phyloP scores from a whole-genome alignment of 768 basidiomycete species.

The Mycena rosella region DNA sequence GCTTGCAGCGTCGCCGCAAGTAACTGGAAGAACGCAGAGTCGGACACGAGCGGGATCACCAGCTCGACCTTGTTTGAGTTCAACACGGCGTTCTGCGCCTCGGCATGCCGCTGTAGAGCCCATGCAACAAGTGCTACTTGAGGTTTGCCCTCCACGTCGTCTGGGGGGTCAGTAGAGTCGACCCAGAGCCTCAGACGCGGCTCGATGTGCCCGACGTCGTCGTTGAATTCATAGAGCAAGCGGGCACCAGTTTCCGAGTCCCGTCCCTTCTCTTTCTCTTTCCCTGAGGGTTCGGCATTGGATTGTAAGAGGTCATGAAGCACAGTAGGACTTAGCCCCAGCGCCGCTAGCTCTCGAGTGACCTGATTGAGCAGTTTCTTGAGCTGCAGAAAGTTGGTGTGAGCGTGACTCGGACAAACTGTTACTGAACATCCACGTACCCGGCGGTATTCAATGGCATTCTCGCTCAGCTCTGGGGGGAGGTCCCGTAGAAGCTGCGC shows the following conservation, averaged over 20 bases:
- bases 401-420: neutral
- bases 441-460: slow-evolving; percentile 88
- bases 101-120: slow-evolving; percentile 39
- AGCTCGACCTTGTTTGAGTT: slow-evolving; percentile 56
- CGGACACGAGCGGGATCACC: slow-evolving; percentile 84
- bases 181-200: slow-evolving; percentile 70
- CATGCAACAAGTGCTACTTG: slow-evolving; percentile 41
- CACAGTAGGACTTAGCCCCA: slow-evolving; percentile 70
- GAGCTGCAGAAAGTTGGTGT: slow-evolving; percentile 64
- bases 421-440: slow-evolving; percentile 53
- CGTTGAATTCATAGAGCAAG: slow-evolving; percentile 71
- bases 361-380: slow-evolving; percentile 92
- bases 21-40: slow-evolving; percentile 83
- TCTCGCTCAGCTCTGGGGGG: slow-evolving; percentile 81
- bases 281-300: slow-evolving; percentile 20
- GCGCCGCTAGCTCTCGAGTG: slow-evolving; percentile 78
- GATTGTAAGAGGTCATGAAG: slow-evolving; percentile 59
- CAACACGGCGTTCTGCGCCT: slow-evolving; percentile 4
- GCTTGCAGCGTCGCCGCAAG: slow-evolving; percentile 72
- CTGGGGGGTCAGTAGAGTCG: slow-evolving; percentile 41
- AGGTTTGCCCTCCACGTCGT: too few species aligned
- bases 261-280: slow-evolving; percentile 43
- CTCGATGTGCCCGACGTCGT: slow-evolving; percentile 61
- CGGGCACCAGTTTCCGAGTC: too few species aligned
- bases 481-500: slow-evolving; percentile 71